phyloP scores from a whole-genome alignment of 306 rosid species.

The cucumber (Cucumis sativus) region Cucumber_9930_V3 NC_026660.2:7598501-7599000 shows the following conservation, averaged over 20 bases:
- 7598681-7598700: background rate
- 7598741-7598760: slow-evolving; percentile 7
- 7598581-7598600: background rate
- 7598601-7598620: background rate
- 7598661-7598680: slow-evolving; percentile 11
- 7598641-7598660: slow-evolving; percentile 4
- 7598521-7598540: slow-evolving; percentile 26
- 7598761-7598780: slow-evolving; percentile 11
- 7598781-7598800: slow-evolving; percentile 12
- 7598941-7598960: slow-evolving; percentile 49
- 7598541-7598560: slow-evolving; percentile 34
- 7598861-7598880: background rate
- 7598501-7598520: slow-evolving; percentile 26
- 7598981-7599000: background rate
- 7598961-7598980: slow-evolving; percentile 16
- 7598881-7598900: slow-evolving; percentile 23
- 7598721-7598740: background rate
- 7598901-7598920: slow-evolving; percentile 65
- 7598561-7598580: slow-evolving; percentile 23
- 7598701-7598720: background rate
- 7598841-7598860: background rate
- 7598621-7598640: background rate
- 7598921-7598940: slow-evolving; percentile 85
- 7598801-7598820: background rate
- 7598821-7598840: background rate